These are phyloP conservation scores for Bremia lactucae DNA, from an alignment of 352 stramenopile genomes.

Conservation along the genomic window DNA sequence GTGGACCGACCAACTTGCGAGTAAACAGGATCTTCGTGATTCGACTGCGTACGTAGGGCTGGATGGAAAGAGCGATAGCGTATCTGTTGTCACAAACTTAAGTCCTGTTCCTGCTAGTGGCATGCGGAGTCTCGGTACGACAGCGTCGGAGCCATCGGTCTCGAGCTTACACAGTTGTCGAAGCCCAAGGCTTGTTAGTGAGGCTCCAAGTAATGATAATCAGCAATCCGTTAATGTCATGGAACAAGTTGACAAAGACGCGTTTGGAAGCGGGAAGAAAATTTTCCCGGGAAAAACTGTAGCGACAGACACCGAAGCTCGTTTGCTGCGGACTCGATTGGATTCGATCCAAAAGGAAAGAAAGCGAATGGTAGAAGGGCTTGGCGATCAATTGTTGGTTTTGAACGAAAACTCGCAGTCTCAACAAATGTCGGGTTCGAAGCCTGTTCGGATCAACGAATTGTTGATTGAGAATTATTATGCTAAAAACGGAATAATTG, in stretches of 20 bases:
- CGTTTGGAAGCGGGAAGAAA: conserved; percentile 51
- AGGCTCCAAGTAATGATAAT: conserved; percentile 4
- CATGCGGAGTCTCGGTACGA: conserved; percentile 15
- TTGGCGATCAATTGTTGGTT: conserved; percentile 46
- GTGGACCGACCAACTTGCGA: conserved; percentile 62
- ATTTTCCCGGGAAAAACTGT: conserved; percentile 55
- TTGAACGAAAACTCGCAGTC: conserved; percentile 41
- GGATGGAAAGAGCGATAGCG: conserved; percentile 44
- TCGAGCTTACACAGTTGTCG: conserved; percentile 17
- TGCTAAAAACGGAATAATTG: conserved; percentile 20
- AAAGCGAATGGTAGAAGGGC: conserved; percentile 35
- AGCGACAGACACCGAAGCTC: conserved; percentile 75
- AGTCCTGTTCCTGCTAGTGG: conserved; percentile 18
- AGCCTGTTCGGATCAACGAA: conserved; percentile 61
- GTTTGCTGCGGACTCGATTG: conserved; percentile 58
- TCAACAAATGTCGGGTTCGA: conserved; percentile 25
- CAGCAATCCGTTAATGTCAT: conserved; percentile 38
- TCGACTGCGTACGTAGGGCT: conserved; percentile 72
- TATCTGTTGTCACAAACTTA: conserved; percentile 72
- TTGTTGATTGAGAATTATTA: conserved; percentile 85
- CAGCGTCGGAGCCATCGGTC: conserved; percentile 10
- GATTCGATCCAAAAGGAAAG: conserved; percentile 73
- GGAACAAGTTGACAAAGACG: conserved; percentile 70
- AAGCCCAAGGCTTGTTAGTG: conserved; percentile 16
- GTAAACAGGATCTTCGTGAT: conserved; percentile 51